Conservation (phyloP, 192 early-diverging fungal species). For the Coemansia sp. region DNA sequence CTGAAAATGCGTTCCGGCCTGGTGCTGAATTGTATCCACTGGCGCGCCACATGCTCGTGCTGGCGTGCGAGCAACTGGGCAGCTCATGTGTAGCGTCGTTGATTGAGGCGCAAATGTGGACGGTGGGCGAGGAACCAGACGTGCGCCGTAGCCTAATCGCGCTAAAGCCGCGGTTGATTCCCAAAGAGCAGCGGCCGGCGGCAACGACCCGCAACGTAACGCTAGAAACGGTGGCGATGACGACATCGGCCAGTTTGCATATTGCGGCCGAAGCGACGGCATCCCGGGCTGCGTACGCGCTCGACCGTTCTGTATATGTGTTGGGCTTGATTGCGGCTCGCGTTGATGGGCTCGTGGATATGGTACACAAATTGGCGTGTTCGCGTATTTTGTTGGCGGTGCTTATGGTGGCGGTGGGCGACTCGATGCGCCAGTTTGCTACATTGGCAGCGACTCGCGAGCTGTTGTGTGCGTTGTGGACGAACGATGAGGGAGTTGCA, state of each 20-base stretch:
- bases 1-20: conserved; percentile 30
- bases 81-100: neutral
- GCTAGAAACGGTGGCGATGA: conserved; percentile 25
- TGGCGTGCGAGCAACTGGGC: conserved; percentile 2
- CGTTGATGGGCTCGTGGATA: neutral
- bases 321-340: conserved; percentile 17
- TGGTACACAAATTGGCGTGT: conserved; percentile 20
- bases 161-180: conserved; percentile 40
- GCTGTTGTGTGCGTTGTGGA: conserved; percentile 36
- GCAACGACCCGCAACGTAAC: conserved; percentile 5
- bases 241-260: conserved; percentile 31
- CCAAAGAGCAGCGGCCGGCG: conserved; percentile 39
- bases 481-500: conserved; percentile 1
- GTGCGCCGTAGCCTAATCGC: conserved; percentile 39
- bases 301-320: conserved; percentile 32
- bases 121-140: conserved; percentile 40
- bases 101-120: conserved; percentile 36
- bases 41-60: conserved; percentile 12
- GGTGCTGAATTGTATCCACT: conserved; percentile 38
- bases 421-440: conserved; percentile 44
- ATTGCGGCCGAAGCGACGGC: conserved; percentile 26
- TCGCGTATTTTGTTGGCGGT: conserved; percentile 30
- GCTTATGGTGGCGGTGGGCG: conserved; percentile 34
- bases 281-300: conserved; percentile 38
- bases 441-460: conserved; percentile 28